Base-by-base conservation (phyloP, 208 protist genomes). In the Leishmania turanica region DNA sequence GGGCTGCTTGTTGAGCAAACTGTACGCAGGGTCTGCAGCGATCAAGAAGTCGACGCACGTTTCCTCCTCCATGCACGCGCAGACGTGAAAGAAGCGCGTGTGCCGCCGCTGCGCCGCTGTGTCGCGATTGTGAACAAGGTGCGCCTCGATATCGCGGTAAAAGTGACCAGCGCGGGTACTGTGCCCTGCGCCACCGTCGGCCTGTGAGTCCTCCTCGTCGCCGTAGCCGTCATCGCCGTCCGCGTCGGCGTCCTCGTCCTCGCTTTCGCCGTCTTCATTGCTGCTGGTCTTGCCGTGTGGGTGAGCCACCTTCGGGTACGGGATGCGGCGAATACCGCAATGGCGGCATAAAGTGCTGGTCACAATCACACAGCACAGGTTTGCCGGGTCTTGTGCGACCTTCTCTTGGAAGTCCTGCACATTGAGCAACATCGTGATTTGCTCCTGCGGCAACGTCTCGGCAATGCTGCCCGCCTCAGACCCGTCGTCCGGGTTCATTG, bases 41-140 rank as follows among this genome's bases (percentile, higher is more conserved):
- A 97, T 78, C 4, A 97, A 78, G 37, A 83, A 84, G 34, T 84
- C 85, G 53, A 96, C 89, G 77, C 93, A 90, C 24, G 90, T 93
- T 72, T 95, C 91, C 64, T 91, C 87, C 74, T 92, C 86, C 2
- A 85, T 81, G 42, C 92, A 93, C 51, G 92, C 87, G 70, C 92
- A 92, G 37, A 96, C 86, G 82, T 96, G 91, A 78, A 97, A 97
- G 70, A 96, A 97, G 79, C 93, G 93, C 17, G 95, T 89, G 70
- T 90, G 88, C 21, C 91, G 90, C 3, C 91, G 87, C 79, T 95
- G 87, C 15, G 49, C 17, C 0, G 84, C 47, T n/a, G 83, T 89
- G 7, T 68, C 64, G 4, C 83, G 77, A 3, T 86, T 87, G 34
- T 78, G 72, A 1, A 96, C 84, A 37, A 96, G 77, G 9, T 77